phyloP scores from a whole-genome alignment of 2,329 filamentous ascomycete genomes.

The Trematosphaeria pertusa region DNA sequence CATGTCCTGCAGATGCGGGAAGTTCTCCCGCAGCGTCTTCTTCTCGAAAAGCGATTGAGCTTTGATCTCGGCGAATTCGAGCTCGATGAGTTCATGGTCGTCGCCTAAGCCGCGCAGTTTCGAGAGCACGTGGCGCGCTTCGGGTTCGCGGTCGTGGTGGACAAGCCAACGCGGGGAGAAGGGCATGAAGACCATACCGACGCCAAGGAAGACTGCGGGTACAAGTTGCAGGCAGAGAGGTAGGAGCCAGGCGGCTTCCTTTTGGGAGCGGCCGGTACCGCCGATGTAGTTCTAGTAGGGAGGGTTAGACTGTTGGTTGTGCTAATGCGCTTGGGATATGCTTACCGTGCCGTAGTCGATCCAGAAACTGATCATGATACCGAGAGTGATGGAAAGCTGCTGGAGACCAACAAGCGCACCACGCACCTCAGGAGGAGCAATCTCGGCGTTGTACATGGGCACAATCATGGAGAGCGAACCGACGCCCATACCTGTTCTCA shows the following conservation, averaged over 20 bases:
- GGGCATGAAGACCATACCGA: conserved; percentile 81
- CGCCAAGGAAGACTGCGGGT: conserved; percentile 69
- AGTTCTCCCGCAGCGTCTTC: conserved; percentile 69
- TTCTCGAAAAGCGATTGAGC: conserved; percentile 81
- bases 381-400: conserved; percentile 66
- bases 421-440: conserved; percentile 67
- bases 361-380: conserved; percentile 67
- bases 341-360: conserved; percentile 57
- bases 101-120: conserved; percentile 66
- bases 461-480: conserved; percentile 73
- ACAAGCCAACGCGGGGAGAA: conserved; percentile 79
- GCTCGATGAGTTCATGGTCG: conserved; percentile 72
- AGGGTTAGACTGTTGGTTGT: conserved; percentile 15
- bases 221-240: conserved; percentile 75
- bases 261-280: conserved; percentile 65
- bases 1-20: conserved; percentile 68
- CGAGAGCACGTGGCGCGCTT: conserved; percentile 69
- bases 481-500: conserved; percentile 66
- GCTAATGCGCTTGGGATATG: conserved; percentile 23
- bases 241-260: conserved; percentile 74
- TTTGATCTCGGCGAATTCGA: conserved; percentile 85
- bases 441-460: conserved; percentile 57
- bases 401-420: conserved; percentile 71
- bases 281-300: conserved; percentile 53
- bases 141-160: conserved; percentile 71